phyloP scores from a whole-genome alignment of 352 stramenopile genomes.

The Phytopythium boreale region DNA sequence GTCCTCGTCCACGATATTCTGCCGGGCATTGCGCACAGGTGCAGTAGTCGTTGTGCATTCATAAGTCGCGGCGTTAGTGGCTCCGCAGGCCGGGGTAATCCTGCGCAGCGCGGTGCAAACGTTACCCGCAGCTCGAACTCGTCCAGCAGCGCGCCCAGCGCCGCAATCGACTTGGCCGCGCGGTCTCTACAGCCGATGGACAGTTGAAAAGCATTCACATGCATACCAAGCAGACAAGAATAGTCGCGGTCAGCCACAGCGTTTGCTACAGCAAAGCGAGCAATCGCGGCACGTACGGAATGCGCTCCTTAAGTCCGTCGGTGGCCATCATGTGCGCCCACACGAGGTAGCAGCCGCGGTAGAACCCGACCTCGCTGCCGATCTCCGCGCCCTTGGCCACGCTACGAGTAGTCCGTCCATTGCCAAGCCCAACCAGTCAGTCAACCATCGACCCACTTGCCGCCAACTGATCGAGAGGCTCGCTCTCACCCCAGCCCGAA shows the following conservation, averaged over 20 bases:
- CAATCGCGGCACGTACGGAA: constrained; percentile 29
- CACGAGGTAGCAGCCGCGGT: constrained; percentile 70
- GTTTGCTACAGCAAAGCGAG: neutral
- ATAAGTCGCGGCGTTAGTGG: neutral
- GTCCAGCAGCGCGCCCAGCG: constrained; percentile 50
- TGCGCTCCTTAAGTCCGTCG: constrained; percentile 29
- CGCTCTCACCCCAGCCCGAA: constrained; percentile 69
- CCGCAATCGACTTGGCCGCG: constrained; percentile 54
- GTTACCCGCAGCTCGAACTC: constrained; percentile 67
- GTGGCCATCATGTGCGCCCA: constrained; percentile 59
- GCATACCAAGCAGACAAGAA: neutral
- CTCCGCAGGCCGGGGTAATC: neutral
- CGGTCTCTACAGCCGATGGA: constrained; percentile 24
- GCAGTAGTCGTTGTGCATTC: neutral
- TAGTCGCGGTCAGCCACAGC: neutral
- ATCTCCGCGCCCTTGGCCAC: constrained; percentile 80
- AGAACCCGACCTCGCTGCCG: constrained; percentile 80
- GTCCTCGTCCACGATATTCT: constrained; percentile 83
- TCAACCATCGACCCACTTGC: too few relatives aligned
- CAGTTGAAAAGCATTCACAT: neutral
- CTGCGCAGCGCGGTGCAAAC: neutral
- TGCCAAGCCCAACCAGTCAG: constrained; percentile 7
- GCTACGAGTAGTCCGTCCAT: constrained; percentile 24
- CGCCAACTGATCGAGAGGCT: too few relatives aligned
- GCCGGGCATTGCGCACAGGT: neutral